A percentile compares a stretch with the other conserved stretches of the same genome.
Evolutionary conservation across 2,329 filamentous ascomycete genomes (phyloP).

Genomic region (Cladobotryum protrusum): DNA sequence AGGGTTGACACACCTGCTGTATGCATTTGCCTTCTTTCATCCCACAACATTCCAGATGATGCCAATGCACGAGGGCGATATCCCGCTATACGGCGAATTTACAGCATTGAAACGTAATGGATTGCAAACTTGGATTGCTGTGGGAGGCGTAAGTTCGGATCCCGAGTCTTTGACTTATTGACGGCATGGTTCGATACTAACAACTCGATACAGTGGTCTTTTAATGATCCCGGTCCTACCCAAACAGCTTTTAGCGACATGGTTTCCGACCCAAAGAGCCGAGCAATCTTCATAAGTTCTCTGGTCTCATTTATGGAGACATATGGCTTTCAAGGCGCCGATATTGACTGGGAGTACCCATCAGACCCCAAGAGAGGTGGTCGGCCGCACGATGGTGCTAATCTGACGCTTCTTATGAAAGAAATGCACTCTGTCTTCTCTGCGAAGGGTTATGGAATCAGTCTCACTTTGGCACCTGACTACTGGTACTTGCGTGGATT

Average conservation of each 20-base stretch:
- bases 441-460: conserved; percentile 24
- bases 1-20: too few species aligned
- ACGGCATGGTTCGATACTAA: neutral
- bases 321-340: conserved; percentile 11
- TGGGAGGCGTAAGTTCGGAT: conserved; percentile 33
- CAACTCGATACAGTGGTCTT: conserved; percentile 22
- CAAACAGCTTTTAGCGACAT: neutral
- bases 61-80: neutral
- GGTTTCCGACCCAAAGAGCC: neutral
- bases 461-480: conserved; percentile 28
- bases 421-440: conserved; percentile 18
- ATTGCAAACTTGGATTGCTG: conserved; percentile 32
- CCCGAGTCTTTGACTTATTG: too few species aligned
- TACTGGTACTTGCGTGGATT: conserved; percentile 35
- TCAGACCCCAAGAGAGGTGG: conserved; percentile 29
- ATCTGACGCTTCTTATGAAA: conserved; percentile 23
- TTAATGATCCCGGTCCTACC: conserved; percentile 25
- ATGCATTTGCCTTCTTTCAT: too few species aligned
- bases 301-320: neutral
- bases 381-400: conserved; percentile 26
- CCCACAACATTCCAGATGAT: neutral
- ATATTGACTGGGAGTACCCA: conserved; percentile 44
- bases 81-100: neutral
- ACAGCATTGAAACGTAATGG: neutral
- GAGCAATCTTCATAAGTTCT: neutral